Evolutionary conservation across 768 basidiomycete species (phyloP).

Genomic region (Rhodotorula babjevae): DNA sequence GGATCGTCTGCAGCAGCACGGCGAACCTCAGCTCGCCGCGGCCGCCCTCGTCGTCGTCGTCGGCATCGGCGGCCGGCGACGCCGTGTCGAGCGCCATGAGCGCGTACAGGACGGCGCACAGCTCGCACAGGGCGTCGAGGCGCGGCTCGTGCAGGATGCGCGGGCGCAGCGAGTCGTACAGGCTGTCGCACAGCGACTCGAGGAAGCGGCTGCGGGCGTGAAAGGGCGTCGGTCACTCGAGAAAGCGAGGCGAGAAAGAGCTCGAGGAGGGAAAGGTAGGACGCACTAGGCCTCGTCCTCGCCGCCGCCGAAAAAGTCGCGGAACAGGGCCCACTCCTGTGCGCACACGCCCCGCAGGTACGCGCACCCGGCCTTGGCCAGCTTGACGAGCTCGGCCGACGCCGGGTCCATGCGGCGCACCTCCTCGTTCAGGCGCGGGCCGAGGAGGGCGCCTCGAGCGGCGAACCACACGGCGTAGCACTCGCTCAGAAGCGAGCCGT

Average conservation of each 20-base stretch:
- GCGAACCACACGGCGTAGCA: slow-evolving; percentile 81
- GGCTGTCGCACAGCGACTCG: slow-evolving; percentile 83
- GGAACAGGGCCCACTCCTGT: slow-evolving; percentile 81
- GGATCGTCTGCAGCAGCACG: slow-evolving; percentile 74
- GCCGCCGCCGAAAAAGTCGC: slow-evolving; percentile 77
- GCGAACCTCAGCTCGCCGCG: slow-evolving; percentile 64
- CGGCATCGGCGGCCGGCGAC: slow-evolving; percentile 45
- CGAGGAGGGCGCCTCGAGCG: slow-evolving; percentile 65
- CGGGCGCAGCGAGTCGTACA: slow-evolving; percentile 92
- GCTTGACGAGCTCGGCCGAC: slow-evolving; percentile 75
- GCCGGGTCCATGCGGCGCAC: slow-evolving; percentile 74
- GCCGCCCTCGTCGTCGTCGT: background rate
- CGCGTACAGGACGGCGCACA: slow-evolving; percentile 92
- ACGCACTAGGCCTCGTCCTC: slow-evolving; percentile 68
- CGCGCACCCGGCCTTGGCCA: slow-evolving; percentile 83
- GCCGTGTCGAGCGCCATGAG: slow-evolving; percentile 67
- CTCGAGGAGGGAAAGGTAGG: background rate
- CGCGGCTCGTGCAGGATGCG: slow-evolving; percentile 89
- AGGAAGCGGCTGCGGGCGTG: slow-evolving; percentile 64
- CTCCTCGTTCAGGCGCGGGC: slow-evolving; percentile 70
- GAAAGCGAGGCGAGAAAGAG: background rate
- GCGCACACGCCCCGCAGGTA: slow-evolving; percentile 87
- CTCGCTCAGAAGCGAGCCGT: slow-evolving; percentile 71
- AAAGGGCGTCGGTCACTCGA: background rate
- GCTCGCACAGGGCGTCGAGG: slow-evolving; percentile 80